phyloP scores from a whole-genome alignment of 1,284 basidiomycete species.

The Schizophyllum commune region DNA sequence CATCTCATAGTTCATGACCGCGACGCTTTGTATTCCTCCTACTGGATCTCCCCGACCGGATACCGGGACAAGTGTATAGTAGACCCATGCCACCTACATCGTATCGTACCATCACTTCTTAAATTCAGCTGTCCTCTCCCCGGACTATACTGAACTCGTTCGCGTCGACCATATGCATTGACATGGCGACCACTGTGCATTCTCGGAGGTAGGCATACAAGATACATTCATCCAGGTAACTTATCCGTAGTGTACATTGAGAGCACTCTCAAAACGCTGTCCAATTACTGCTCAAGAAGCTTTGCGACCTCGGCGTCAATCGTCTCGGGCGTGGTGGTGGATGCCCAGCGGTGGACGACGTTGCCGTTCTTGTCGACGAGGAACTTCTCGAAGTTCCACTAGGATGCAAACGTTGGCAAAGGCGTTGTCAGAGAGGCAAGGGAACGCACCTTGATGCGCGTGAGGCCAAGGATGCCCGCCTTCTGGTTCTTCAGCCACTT shows the following conservation, averaged over 20 bases:
- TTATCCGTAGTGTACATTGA: no score
- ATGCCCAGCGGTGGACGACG: constrained; percentile 73
- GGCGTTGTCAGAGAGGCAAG: neutral
- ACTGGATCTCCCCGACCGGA: constrained; percentile 1
- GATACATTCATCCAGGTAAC: no score
- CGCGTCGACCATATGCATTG: no score
- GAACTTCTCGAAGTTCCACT: constrained; percentile 84
- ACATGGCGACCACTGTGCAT: no score
- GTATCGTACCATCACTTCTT: neutral
- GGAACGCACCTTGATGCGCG: constrained; percentile 63
- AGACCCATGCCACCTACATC: neutral
- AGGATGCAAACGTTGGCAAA: neutral
- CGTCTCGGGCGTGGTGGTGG: constrained; percentile 64
- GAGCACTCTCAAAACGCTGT: neutral
- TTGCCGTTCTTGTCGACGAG: constrained; percentile 64
- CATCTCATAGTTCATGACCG: constrained; percentile 44
- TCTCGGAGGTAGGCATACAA: no score
- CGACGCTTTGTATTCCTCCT: neutral
- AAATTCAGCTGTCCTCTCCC: neutral
- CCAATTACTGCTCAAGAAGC: constrained; percentile 19
- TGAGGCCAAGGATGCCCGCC: constrained; percentile 63
- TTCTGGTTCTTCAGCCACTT: constrained; percentile 82
- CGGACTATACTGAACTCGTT: no score
- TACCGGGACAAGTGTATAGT: neutral
- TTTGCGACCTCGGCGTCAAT: constrained; percentile 65